Conservation (phyloP, 2,329 filamentous ascomycete species). For the Ophiostoma sp. region DNA sequence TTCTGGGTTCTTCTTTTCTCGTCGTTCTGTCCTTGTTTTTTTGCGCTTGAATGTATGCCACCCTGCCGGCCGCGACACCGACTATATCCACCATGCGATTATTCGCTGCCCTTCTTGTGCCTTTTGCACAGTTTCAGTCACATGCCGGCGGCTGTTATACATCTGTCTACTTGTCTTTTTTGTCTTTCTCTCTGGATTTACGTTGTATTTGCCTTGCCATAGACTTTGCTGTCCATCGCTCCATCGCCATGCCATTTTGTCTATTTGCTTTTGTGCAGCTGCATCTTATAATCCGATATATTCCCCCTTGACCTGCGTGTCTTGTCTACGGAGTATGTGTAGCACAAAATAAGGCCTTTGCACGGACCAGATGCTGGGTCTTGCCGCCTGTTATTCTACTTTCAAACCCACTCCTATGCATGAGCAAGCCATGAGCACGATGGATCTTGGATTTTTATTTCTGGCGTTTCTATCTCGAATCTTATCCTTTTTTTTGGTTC, state of each 20-base stretch:
- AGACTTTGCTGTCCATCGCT: not conserved
- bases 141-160: not conserved
- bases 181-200: not conserved
- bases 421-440: not conserved
- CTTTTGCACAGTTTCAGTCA: not conserved
- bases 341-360: conserved; percentile 4
- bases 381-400: conserved; percentile 6
- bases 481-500: not conserved
- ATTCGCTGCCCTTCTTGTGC: not conserved
- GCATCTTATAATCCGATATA: conserved; percentile 3
- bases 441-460: not conserved
- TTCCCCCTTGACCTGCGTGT: not conserved
- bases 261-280: not conserved
- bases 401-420: conserved; percentile 8
- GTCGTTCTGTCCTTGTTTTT: too few species aligned
- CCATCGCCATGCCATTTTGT: not conserved
- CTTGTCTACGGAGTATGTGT: not conserved
- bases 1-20: not conserved
- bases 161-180: not conserved
- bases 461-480: not conserved
- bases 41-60: not conserved
- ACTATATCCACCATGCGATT: conserved; percentile 9
- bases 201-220: not conserved
- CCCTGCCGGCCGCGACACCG: not conserved
- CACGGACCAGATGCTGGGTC: not conserved